Percentiles rank a stretch among this genome's conserved stretches.
phyloP scores from a whole-genome alignment of 306 rosid genomes.

The Glycyrrhiza uralensis region DNA sequence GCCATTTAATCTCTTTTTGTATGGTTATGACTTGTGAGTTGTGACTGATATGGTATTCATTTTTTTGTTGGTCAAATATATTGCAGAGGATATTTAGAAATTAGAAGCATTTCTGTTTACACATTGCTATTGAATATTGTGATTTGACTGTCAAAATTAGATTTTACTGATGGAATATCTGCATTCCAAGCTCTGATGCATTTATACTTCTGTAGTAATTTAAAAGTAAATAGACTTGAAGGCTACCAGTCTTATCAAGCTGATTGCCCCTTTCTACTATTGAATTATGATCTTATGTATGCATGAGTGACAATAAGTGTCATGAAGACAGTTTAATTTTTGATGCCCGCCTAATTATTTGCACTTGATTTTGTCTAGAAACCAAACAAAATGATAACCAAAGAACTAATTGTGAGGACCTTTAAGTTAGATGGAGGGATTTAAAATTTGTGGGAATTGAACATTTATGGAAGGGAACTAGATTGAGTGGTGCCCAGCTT shows the following conservation, averaged over 20 bases:
- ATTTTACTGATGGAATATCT: constrained; percentile 12
- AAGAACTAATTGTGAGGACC: neutral
- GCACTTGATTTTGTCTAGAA: constrained; percentile 8
- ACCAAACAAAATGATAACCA: neutral
- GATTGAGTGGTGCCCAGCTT: neutral
- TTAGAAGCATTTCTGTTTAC: constrained; percentile 15
- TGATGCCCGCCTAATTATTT: neutral
- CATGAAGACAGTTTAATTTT: constrained; percentile 5
- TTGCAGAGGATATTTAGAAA: neutral
- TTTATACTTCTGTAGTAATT: neutral
- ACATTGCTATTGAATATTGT: constrained; percentile 20
- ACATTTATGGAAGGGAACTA: constrained; percentile 13
- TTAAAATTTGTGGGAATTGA: constrained; percentile 6
- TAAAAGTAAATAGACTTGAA: neutral
- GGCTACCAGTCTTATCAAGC: neutral
- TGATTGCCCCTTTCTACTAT: neutral
- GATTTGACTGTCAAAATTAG: constrained; percentile 8
- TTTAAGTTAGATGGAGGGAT: constrained; percentile 1
- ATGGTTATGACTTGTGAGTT: neutral
- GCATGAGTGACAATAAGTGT: neutral
- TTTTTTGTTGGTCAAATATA: neutral
- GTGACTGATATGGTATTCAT: neutral
- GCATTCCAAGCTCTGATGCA: neutral
- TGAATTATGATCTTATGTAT: neutral
- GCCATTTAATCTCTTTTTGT: neutral